Percentiles rank a stretch among this genome's conserved stretches.
Conservation (phyloP, 1,139 yeast genomes). For the Protomyces macrosporus region DNA sequence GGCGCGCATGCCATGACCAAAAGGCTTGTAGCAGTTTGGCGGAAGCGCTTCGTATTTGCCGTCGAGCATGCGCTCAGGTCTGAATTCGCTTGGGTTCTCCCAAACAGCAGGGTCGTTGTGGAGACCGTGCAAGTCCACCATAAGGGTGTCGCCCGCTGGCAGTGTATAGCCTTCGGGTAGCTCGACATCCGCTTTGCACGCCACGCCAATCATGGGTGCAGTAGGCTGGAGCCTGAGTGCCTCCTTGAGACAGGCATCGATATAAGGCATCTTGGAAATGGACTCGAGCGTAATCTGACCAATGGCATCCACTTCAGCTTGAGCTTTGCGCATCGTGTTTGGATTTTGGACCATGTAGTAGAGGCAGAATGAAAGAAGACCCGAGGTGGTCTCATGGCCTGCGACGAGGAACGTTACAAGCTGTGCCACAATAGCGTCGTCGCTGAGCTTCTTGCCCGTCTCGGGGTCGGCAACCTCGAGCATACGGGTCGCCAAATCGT, state of each 20-base stretch:
- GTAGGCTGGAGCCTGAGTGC: slow-evolving; percentile 23
- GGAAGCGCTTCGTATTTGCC: slow-evolving; percentile 12
- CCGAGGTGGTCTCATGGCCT: slow-evolving; percentile 32
- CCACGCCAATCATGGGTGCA: slow-evolving; percentile 19
- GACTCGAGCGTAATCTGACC: slow-evolving; percentile 23
- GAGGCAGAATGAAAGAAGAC: slow-evolving; percentile 28
- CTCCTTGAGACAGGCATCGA: slow-evolving; percentile 25
- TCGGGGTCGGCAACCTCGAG: slow-evolving; percentile 25
- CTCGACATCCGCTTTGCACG: slow-evolving; percentile 11
- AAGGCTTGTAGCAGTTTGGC: slow-evolving; percentile 24
- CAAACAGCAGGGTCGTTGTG: slow-evolving; percentile 23
- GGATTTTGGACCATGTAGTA: slow-evolving; percentile 28
- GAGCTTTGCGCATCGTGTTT: slow-evolving; percentile 17
- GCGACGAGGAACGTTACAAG: slow-evolving; percentile 32
- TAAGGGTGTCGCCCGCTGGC: slow-evolving; percentile 19
- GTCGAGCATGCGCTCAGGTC: slow-evolving; percentile 26
- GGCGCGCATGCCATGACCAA: slow-evolving; percentile 24
- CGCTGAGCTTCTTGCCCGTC: slow-evolving; percentile 15
- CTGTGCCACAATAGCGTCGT: slow-evolving; percentile 17
- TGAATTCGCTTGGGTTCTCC: slow-evolving; percentile 20
- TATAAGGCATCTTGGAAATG: slow-evolving; percentile 21
- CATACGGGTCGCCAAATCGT: slow-evolving; percentile 11
- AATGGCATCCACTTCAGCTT: slow-evolving; percentile 24
- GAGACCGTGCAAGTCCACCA: slow-evolving; percentile 13
- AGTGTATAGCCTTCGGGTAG: slow-evolving; percentile 20